These are phyloP conservation scores for Botrytis galanthina DNA, from an alignment of 2,329 filamentous ascomycete species.

Conservation along the genomic window DNA sequence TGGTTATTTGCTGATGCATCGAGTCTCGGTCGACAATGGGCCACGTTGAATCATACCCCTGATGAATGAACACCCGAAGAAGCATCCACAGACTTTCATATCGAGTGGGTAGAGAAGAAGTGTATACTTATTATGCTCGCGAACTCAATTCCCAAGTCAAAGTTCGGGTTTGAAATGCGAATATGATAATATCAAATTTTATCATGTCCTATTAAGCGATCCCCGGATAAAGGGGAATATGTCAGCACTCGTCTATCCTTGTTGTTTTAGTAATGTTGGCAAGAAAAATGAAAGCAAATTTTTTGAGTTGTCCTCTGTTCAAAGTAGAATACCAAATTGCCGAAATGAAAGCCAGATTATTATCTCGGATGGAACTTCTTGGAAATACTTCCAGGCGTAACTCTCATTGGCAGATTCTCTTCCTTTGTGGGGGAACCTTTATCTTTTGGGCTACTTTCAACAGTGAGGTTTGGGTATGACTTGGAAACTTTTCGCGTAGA, in stretches of 20 bases:
- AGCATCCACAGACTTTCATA: not conserved
- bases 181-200: conserved; percentile 15
- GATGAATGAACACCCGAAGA: not conserved
- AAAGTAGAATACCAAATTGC: conserved; percentile 12
- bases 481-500: conserved; percentile 15
- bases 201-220: conserved; percentile 23
- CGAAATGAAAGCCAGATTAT: conserved; percentile 26
- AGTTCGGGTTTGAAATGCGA: not conserved
- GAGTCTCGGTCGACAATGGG: not conserved
- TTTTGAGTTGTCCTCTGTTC: not conserved
- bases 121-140: conserved; percentile 15
- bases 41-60: conserved; percentile 11
- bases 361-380: conserved; percentile 14
- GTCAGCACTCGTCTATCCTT: conserved; percentile 20
- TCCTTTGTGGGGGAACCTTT: conserved; percentile 16
- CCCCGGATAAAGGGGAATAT: conserved; percentile 12
- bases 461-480: not conserved
- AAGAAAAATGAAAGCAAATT: conserved; percentile 18
- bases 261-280: conserved; percentile 7
- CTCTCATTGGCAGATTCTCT: conserved; percentile 30
- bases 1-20: not conserved
- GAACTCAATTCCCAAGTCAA: not conserved
- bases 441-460: not conserved
- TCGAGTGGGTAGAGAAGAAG: conserved; percentile 10
- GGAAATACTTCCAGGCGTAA: conserved; percentile 32